These are phyloP conservation scores for Auricularia auricula-judae DNA, from an alignment of 768 basidiomycete genomes.

Conservation along the genomic window DNA sequence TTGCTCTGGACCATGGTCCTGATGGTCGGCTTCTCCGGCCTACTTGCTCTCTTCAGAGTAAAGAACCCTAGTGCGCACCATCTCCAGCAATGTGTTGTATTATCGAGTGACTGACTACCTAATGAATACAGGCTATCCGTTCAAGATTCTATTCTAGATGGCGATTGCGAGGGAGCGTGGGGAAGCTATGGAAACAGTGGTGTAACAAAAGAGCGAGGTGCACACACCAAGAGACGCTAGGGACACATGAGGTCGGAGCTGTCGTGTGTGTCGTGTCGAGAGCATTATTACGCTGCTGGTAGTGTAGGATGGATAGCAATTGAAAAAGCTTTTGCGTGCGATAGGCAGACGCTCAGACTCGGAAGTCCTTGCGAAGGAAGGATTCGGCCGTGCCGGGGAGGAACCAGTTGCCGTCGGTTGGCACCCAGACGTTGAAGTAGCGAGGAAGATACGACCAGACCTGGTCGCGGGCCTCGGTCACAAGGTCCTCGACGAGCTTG, in stretches of 20 bases:
- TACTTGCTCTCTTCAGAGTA: slow-evolving; percentile 77
- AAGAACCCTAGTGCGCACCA: slow-evolving; percentile 70
- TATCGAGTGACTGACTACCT: neutral
- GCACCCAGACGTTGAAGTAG: neutral
- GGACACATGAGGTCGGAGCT: no score
- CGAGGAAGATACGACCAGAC: neutral
- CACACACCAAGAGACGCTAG: no score
- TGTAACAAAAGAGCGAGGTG: neutral
- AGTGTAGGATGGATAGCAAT: slow-evolving; percentile 1
- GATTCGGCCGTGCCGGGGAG: neutral
- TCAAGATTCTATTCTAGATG: slow-evolving; percentile 57
- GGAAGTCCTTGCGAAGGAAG: neutral
- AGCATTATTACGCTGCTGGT: neutral
- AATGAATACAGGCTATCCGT: slow-evolving; percentile 54
- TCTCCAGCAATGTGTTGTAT: neutral
- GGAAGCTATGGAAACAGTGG: neutral
- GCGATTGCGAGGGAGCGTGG: neutral
- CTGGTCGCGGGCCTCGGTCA: neutral
- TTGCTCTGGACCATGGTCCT: slow-evolving; percentile 82
- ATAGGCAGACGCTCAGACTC: neutral
- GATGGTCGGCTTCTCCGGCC: slow-evolving; percentile 74
- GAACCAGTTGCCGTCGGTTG: neutral
- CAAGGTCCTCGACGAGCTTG: neutral
- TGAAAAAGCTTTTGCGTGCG: neutral
- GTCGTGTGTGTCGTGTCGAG: neutral